Conservation (phyloP, 2,329 filamentous ascomycete species). For the Cladosporium sp. region DNA sequence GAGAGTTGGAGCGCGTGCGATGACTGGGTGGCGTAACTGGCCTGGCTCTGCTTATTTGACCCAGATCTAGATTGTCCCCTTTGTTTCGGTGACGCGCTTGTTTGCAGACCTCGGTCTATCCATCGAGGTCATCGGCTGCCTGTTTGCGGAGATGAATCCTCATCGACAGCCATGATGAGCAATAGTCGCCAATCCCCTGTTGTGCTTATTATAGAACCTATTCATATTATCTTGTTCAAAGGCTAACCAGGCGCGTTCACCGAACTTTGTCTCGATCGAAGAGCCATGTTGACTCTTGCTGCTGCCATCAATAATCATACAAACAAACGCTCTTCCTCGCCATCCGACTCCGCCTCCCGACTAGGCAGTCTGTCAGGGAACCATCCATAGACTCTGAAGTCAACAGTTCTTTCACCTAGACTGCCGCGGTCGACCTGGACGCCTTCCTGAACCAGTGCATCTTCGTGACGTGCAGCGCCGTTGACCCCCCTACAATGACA, state of each 20-base stretch:
- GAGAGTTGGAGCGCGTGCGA: neutral
- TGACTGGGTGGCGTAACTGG: conserved; percentile 5
- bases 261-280: too few species aligned
- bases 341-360: conserved; percentile 21
- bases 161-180: too few species aligned
- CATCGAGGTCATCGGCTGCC: neutral
- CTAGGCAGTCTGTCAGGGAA: conserved; percentile 38
- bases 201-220: neutral
- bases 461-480: conserved; percentile 45
- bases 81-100: too few species aligned
- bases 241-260: neutral
- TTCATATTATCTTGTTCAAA: neutral
- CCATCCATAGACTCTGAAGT: conserved; percentile 46
- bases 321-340: neutral
- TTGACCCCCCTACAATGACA: conserved; percentile 34
- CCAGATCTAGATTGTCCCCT: neutral
- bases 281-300: neutral
- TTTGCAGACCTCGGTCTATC: neutral
- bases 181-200: too few species aligned
- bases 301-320: neutral
- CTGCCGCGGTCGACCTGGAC: conserved; percentile 43
- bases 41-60: neutral
- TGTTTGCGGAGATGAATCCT: conserved; percentile 6
- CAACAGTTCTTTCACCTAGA: conserved; percentile 46
- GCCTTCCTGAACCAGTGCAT: conserved; percentile 43